Conservation (phyloP, 495 filamentous ascomycete genomes). For the Aspergillus wentii region DNA sequence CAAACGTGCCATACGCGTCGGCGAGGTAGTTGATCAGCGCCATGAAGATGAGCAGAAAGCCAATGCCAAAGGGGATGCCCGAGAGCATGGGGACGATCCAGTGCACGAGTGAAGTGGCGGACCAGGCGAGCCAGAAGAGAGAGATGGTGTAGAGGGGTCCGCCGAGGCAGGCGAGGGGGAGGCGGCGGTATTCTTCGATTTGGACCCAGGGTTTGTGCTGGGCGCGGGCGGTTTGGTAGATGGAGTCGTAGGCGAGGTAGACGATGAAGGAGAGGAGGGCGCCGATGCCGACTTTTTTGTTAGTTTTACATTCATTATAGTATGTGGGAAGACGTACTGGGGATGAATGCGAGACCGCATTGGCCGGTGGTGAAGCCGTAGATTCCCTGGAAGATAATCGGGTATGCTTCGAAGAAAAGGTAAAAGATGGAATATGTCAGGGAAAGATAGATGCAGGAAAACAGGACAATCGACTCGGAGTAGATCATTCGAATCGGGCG, state of each 20-base stretch:
- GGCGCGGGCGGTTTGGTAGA: no score
- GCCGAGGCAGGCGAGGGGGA: conserved; percentile 19
- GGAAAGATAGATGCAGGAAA: conserved; percentile 63
- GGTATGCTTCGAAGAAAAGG: conserved; percentile 67
- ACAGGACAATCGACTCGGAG: conserved; percentile 57
- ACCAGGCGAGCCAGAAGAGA: conserved; percentile 22
- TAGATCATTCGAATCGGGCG: conserved; percentile 40
- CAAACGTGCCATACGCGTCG: conserved; percentile 26
- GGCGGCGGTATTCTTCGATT: no score
- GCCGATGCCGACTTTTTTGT: no score
- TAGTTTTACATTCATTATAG: no score
- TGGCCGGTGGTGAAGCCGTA: background rate
- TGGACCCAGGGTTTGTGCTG: no score
- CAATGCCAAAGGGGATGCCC: conserved; percentile 19
- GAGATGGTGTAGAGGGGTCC: conserved; percentile 16
- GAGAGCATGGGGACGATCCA: conserved; percentile 20
- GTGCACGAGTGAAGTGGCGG: conserved; percentile 12
- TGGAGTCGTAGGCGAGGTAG: no score
- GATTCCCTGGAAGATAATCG: conserved; percentile 55
- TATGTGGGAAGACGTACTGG: background rate
- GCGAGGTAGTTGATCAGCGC: conserved; percentile 31
- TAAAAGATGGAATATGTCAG: conserved; percentile 72
- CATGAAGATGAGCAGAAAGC: conserved; percentile 26
- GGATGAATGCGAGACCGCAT: background rate
- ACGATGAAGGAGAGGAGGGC: no score